Conservation (phyloP, 257 asterid species). For the Eustoma russellianum region DNA sequence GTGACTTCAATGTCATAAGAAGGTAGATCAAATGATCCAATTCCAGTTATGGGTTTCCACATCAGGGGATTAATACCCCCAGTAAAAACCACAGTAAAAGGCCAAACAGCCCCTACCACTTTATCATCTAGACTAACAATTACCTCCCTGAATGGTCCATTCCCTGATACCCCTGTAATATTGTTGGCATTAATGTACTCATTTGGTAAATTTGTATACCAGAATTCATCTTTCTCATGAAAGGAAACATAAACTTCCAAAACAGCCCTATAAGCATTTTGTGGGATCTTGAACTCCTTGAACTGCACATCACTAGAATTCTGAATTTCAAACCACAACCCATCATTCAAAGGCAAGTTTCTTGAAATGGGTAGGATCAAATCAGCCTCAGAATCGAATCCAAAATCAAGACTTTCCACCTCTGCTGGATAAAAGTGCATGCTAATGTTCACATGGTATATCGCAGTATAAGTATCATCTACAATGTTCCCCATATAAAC, state of each 20-base stretch:
- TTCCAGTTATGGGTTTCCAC: conserved; percentile 70
- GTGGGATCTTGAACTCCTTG: conserved; percentile 45
- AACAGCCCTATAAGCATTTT: conserved; percentile 50
- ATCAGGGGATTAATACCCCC: conserved; percentile 73
- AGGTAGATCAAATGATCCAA: conserved; percentile 73
- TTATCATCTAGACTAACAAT: conserved; percentile 38
- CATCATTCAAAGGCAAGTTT: conserved; percentile 51
- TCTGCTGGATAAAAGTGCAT: conserved; percentile 59
- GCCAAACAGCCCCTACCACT: conserved; percentile 61
- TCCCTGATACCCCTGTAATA: conserved; percentile 32
- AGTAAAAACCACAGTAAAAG: conserved; percentile 64
- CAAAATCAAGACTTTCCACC: conserved; percentile 8
- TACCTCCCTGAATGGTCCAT: conserved; percentile 77
- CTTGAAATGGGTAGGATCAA: conserved; percentile 60
- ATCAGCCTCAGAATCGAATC: conserved; percentile 37
- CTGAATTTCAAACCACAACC: conserved; percentile 65
- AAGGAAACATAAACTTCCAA: conserved; percentile 65
- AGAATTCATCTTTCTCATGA: conserved; percentile 78
- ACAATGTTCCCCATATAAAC: conserved; percentile 57
- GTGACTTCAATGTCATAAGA: conserved; percentile 69
- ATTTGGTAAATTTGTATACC: conserved; percentile 58
- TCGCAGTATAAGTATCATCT: conserved; percentile 60
- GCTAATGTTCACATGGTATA: conserved; percentile 52
- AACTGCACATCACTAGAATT: conserved; percentile 35
- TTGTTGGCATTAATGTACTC: conserved; percentile 42